These are phyloP conservation scores for Amborella trichopoda DNA, from an alignment of 164 flowering plant species.

Conservation along the genomic window DNA sequence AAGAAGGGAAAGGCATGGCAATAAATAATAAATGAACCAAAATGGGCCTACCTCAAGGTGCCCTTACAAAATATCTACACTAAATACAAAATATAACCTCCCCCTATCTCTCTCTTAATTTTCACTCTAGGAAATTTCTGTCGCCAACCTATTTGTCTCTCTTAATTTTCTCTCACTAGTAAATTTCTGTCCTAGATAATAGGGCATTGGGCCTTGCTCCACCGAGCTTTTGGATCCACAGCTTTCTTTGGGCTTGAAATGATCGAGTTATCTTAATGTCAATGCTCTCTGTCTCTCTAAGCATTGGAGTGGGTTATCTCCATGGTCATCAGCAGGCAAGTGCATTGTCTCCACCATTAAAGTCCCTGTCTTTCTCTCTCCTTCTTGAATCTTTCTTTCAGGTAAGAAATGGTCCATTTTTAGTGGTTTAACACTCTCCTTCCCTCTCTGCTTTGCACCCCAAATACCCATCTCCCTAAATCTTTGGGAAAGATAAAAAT, in stretches of 20 bases:
- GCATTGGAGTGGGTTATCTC: too few species aligned
- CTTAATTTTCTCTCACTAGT: too few species aligned
- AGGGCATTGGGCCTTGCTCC: constrained; percentile 8
- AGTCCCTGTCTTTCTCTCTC: background rate
- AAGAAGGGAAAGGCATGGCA: too few species aligned
- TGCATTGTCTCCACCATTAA: background rate
- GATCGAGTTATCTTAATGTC: background rate
- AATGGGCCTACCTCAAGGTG: too few species aligned
- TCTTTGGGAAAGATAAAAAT: constrained; percentile 4
- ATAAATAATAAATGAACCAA: too few species aligned
- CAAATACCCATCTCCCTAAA: background rate
- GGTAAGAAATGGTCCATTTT: too few species aligned
- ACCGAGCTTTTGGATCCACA: constrained; percentile 2
- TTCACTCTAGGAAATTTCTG: too few species aligned
- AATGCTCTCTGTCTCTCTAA: too few species aligned
- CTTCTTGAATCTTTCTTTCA: background rate
- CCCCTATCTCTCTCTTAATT: too few species aligned
- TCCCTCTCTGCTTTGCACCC: background rate
- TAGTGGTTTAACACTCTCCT: background rate
- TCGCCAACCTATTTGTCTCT: background rate
- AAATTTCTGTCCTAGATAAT: too few species aligned
- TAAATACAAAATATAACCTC: too few species aligned
- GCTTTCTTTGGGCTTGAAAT: background rate
- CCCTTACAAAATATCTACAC: too few species aligned
- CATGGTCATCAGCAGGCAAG: background rate